Conservation (phyloP, 2,329 filamentous ascomycete species). For the Scytalidium sp. region DNA sequence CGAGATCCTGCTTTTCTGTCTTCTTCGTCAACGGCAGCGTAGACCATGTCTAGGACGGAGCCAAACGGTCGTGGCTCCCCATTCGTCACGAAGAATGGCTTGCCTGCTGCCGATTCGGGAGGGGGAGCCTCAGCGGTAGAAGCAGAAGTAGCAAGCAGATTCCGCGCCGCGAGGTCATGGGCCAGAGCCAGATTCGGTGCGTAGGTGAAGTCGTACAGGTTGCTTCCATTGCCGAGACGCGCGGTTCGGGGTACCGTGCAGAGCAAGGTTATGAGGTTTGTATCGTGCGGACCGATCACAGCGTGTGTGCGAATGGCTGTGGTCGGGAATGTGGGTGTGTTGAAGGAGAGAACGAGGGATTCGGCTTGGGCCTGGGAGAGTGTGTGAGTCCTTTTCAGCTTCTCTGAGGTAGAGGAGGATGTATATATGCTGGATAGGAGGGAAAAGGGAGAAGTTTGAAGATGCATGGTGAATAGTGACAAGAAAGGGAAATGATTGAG, state of each 20-base stretch:
- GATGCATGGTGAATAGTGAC: slow-evolving; percentile 39
- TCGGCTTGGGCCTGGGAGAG: slow-evolving; percentile 1
- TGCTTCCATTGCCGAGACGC: slow-evolving; percentile 1
- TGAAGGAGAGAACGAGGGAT: not conserved
- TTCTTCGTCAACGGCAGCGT: not conserved
- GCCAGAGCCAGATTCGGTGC: slow-evolving; percentile 3
- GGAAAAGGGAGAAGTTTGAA: slow-evolving; percentile 30
- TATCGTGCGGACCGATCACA: slow-evolving; percentile 44
- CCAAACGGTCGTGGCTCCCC: slow-evolving; percentile 1
- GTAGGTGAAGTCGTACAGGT: slow-evolving; percentile 5
- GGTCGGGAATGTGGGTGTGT: slow-evolving; percentile 38
- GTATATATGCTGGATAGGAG: no score
- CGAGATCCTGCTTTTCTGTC: not conserved
- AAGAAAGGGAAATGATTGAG: slow-evolving; percentile 47
- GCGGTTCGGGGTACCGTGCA: slow-evolving; percentile 13
- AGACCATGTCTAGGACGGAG: not conserved
- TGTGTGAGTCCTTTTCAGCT: not conserved
- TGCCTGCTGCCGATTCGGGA: slow-evolving; percentile 1
- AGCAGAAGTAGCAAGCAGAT: not conserved
- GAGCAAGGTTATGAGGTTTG: slow-evolving; percentile 21
- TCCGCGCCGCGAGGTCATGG: not conserved
- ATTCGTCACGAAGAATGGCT: slow-evolving; percentile 7
- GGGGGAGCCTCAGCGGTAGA: not conserved
- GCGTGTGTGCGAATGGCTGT: slow-evolving; percentile 46
- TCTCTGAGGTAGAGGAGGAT: not conserved